Base-by-base conservation (phyloP, 805 yeast species). In the Pichia manshurica region DNA sequence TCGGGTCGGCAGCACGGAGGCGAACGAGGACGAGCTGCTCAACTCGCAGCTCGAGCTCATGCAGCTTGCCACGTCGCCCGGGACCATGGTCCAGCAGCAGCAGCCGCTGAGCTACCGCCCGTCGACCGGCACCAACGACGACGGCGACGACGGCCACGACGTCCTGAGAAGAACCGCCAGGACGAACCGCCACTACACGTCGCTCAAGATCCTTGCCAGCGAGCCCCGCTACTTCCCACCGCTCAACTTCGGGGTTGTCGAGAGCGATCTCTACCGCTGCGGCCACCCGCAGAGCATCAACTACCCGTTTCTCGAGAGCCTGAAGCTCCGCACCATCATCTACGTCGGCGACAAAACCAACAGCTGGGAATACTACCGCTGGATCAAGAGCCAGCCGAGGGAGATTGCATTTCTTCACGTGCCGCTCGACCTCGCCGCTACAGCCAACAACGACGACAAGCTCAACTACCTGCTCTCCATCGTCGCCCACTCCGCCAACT, bases 281-380 rank as follows among this genome's bases (percentile, higher is more conserved):
- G 99, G 99, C 1, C 95, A 90, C 60, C 99, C 99, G 1, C 86
- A 88, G 71, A 85, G 87, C 0, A 76, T 81, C 53, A 91, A 89
- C 67, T 87, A 81, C 58, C 78, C 83, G n/a, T 93, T 87, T 56
- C 71, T 91, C 20, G 75, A 76, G 55, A 82, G 81, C 25, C 66
- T 93, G 42, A 71, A 79, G 31, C 66, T 91, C 50, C 79, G 79
- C 56, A 89, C 97, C 0, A 87, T 91, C 39, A 82, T 91, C 37
- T 87, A 86, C 59, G 65, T 84, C 8, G 91, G 91, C 2, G 97
- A 95, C 60, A 87, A 76, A 64, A 81, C 66, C 46, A 90, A 71
- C 53, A 74, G 64, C 67, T 72, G 59, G 17, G 87, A 81, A 28
- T 90, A 91, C 65, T 71, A 73, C 52, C 74, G 73, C 21, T 91